Percentiles rank a stretch among this genome's conserved stretches.
Evolutionary conservation across 2,329 filamentous ascomycete species (phyloP).

Genomic region (Aureobasidium lini): DNA sequence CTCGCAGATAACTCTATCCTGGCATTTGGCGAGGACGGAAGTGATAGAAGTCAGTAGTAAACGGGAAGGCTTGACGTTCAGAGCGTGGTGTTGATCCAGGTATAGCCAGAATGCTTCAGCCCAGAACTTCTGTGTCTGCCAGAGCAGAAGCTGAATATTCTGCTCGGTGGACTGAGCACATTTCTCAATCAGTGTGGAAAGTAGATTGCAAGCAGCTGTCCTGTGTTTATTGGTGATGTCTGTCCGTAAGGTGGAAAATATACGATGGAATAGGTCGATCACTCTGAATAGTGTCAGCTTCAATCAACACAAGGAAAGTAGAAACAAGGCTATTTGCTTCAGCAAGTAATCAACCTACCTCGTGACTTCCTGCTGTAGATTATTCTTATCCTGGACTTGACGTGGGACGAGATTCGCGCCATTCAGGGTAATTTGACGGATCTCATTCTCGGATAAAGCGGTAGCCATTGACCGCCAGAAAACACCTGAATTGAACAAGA

Average conservation of each 20-base stretch:
- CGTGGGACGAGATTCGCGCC: constrained; percentile 11
- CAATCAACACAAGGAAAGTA: not conserved
- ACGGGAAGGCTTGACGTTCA: constrained; percentile 41
- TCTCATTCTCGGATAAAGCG: constrained; percentile 9
- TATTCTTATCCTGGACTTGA: not conserved
- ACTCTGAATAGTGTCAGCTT: not conserved
- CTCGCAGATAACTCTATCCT: constrained; percentile 13
- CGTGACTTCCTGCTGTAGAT: not conserved
- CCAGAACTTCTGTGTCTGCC: constrained; percentile 31
- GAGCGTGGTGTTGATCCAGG: constrained; percentile 34
- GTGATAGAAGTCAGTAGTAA: constrained; percentile 38
- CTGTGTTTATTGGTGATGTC: constrained; percentile 30
- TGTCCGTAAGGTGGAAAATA: not conserved
- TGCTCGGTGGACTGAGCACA: constrained; percentile 27
- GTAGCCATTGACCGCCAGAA: not conserved
- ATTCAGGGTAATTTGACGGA: constrained; percentile 9
- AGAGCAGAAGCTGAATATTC: constrained; percentile 25
- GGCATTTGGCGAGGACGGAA: constrained; percentile 27
- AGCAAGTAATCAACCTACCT: not conserved
- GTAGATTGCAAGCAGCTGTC: constrained; percentile 40
- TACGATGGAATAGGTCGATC: not conserved
- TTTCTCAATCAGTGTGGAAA: constrained; percentile 38
- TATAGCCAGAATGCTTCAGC: constrained; percentile 32
- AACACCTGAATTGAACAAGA: not conserved
- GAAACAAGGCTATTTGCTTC: not conserved